phyloP scores from a whole-genome alignment of 371 early-diverging fungal species.

The Mortierella sp. region DNA sequence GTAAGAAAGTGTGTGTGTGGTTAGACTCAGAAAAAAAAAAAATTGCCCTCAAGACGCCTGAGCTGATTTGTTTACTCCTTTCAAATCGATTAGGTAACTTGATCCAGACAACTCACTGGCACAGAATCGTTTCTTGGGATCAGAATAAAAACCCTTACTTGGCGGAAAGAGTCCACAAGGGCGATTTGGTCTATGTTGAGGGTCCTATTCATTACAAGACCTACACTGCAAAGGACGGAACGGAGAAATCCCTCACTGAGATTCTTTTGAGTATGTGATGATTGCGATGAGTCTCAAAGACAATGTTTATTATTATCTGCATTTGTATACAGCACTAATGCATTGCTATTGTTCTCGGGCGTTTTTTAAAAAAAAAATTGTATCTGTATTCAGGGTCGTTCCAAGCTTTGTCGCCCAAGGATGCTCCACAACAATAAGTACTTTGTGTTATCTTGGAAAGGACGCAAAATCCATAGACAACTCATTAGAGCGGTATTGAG shows the following conservation, averaged over 20 bases:
- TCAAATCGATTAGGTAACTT: conserved; percentile 59
- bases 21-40: neutral
- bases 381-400: conserved; percentile 17
- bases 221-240: conserved; percentile 73
- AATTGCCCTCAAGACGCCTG: neutral
- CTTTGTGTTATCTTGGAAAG: neutral
- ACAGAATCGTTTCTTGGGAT: conserved; percentile 67
- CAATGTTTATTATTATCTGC: too few species aligned
- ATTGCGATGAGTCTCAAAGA: neutral
- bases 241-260: conserved; percentile 66
- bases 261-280: conserved; percentile 57
- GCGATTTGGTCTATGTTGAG: conserved; percentile 74
- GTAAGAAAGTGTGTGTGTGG: conserved; percentile 57
- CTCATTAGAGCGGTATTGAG: neutral
- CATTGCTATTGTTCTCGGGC: too few species aligned
- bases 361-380: neutral
- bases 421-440: conserved; percentile 18
- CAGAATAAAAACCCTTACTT: conserved; percentile 60
- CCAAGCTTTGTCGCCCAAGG: conserved; percentile 46
- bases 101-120: conserved; percentile 74
- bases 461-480: neutral
- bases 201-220: conserved; percentile 70
- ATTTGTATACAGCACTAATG: too few species aligned
- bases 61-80: neutral
- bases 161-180: conserved; percentile 64